phyloP scores from a whole-genome alignment of 116 monocot genomes.

The Phalaenopsis hybrid region DNA sequence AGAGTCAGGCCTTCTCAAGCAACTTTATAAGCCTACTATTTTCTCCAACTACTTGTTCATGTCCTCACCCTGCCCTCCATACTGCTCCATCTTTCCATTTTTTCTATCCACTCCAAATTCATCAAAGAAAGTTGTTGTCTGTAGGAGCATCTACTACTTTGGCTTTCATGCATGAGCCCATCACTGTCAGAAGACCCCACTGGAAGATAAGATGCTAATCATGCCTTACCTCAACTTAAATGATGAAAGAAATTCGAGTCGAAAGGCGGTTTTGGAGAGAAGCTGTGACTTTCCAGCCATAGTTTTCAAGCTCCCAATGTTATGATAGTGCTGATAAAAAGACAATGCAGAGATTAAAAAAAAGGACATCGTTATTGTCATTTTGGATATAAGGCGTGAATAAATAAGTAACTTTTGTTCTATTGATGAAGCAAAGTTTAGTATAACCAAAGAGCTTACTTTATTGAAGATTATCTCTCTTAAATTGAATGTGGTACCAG shows the following conservation, averaged over 20 bases:
- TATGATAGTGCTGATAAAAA: conserved; percentile 14
- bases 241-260: neutral
- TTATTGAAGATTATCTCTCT: too few species aligned
- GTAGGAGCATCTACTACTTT: conserved; percentile 13
- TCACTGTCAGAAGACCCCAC: conserved; percentile 24
- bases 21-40: neutral
- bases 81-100: conserved; percentile 1
- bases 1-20: too few species aligned
- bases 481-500: too few species aligned
- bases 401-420: too few species aligned
- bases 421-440: too few species aligned
- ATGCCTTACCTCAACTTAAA: neutral
- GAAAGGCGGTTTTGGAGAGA: conserved; percentile 3
- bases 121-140: conserved; percentile 10
- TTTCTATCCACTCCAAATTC: conserved; percentile 15
- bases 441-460: too few species aligned
- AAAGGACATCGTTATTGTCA: conserved; percentile 2
- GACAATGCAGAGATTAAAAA: conserved; percentile 13
- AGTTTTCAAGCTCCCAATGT: conserved; percentile 10
- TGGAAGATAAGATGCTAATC: conserved; percentile 18
- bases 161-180: conserved; percentile 7
- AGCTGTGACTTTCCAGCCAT: neutral
- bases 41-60: neutral
- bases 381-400: neutral
- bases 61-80: neutral